phyloP scores from a whole-genome alignment of 2,329 filamentous ascomycete genomes.

The Neofusicoccum cordaticola region DNA sequence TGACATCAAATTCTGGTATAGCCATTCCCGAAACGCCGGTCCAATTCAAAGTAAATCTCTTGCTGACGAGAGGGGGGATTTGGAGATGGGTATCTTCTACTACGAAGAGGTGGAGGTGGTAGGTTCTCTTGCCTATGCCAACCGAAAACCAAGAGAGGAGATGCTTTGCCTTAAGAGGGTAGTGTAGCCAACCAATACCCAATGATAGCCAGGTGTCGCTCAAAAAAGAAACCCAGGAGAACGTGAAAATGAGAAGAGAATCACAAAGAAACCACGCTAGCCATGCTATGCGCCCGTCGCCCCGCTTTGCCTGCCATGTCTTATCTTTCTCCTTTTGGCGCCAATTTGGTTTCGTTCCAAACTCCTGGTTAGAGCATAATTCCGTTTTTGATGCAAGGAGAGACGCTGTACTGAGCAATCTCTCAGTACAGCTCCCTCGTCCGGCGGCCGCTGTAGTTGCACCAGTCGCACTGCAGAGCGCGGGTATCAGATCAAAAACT shows the following conservation, averaged over 20 bases:
- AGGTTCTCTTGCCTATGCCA: background rate
- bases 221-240: background rate
- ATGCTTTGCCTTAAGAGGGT: background rate
- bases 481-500: background rate
- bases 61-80: background rate
- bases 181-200: background rate
- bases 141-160: background rate
- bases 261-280: background rate
- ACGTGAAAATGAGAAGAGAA: background rate
- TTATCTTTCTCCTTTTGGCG: background rate
- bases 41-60: background rate
- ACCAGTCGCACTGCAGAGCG: constrained; percentile 36
- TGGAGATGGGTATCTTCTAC: background rate
- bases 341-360: background rate
- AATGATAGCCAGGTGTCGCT: background rate
- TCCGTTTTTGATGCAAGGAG: no score
- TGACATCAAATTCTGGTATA: background rate
- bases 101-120: background rate
- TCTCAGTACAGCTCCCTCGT: constrained; percentile 35
- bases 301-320: background rate
- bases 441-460: constrained; percentile 33
- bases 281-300: background rate
- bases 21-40: background rate
- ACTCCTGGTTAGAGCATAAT: background rate
- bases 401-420: background rate